These are phyloP conservation scores for Thymus quinquecostatus DNA, from an alignment of 257 asterid genomes.

Conservation along the genomic window DNA sequence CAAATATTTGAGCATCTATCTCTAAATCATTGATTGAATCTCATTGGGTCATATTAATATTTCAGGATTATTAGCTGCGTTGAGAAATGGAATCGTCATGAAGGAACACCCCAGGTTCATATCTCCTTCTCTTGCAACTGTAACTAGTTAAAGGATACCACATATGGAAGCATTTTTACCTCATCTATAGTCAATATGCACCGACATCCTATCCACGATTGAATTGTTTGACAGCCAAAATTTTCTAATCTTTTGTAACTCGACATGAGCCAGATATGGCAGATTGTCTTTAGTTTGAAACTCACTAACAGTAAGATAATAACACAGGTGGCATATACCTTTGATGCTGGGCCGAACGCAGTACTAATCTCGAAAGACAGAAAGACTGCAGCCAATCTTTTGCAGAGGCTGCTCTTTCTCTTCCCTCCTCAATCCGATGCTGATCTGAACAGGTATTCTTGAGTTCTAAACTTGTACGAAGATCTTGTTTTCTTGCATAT, in stretches of 20 bases:
- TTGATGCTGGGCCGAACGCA: conserved; percentile 97
- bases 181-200: conserved; percentile 1
- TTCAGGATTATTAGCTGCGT: conserved; percentile 88
- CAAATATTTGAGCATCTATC: conserved; percentile 19
- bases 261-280: not conserved
- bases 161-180: not conserved
- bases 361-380: conserved; percentile 85
- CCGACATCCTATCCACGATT: not conserved
- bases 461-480: not conserved
- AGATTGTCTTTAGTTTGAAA: not conserved
- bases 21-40: conserved; percentile 20
- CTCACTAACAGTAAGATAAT: conserved; percentile 28
- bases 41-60: conserved; percentile 28
- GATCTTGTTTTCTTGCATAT: not conserved
- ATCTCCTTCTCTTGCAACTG: conserved; percentile 28
- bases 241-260: conserved; percentile 9
- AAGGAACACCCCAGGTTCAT: conserved; percentile 90
- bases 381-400: conserved; percentile 66
- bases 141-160: not conserved
- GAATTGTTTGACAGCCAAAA: not conserved
- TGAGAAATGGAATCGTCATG: conserved; percentile 88
- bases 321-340: conserved; percentile 86
- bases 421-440: conserved; percentile 84
- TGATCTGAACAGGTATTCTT: conserved; percentile 70
- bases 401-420: conserved; percentile 79